Conservation (phyloP, 2,329 filamentous ascomycete species). For the Plenodomus biglobosus region DNA sequence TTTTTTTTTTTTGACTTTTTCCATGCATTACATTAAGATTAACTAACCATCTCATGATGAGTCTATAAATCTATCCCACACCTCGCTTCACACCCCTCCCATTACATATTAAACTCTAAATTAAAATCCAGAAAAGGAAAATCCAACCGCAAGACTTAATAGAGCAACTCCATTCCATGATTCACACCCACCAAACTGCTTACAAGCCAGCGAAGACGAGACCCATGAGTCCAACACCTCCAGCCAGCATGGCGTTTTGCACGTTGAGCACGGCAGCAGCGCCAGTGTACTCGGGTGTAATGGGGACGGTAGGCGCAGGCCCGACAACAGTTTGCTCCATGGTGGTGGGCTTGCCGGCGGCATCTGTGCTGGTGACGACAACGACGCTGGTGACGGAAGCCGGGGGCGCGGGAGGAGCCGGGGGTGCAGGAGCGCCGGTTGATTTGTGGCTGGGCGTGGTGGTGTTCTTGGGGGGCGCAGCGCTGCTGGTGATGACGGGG, state of each 20-base stretch:
- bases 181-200: neutral
- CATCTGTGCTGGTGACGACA: neutral
- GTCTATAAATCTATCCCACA: no score
- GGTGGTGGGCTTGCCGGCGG: neutral
- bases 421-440: no score
- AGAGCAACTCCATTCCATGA: neutral
- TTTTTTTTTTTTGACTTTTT: neutral
- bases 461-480: no score
- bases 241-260: conserved; percentile 8
- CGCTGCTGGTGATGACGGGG: neutral
- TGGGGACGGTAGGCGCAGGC: neutral
- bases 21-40: neutral
- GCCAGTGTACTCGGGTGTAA: conserved; percentile 12
- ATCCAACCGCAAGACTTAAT: neutral
- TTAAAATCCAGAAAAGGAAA: neutral
- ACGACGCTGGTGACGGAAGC: conserved; percentile 7
- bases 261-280: conserved; percentile 13
- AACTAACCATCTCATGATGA: no score
- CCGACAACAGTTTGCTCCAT: neutral
- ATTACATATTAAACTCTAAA: neutral
- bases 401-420: conserved; percentile 1
- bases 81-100: no score
- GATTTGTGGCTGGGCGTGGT: no score
- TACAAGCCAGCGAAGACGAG: conserved; percentile 26
- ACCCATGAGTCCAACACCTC: conserved; percentile 23